Conservation (phyloP, 2,329 filamentous ascomycete species). For the Calonectria pseudoturangicola region DNA sequence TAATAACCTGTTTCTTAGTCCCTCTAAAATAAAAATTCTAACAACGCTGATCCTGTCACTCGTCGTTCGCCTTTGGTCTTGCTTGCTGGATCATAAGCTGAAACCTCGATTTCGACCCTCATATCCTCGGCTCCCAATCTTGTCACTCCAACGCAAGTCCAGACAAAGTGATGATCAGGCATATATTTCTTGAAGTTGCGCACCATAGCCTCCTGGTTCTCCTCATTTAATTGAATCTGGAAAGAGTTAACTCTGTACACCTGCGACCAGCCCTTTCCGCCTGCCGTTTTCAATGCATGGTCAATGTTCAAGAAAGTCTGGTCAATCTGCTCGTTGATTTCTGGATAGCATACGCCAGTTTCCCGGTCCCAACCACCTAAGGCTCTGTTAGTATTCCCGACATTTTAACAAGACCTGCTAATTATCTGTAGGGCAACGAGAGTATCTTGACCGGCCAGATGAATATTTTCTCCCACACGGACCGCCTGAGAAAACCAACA, state of each 20-base stretch:
- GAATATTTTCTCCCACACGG: neutral
- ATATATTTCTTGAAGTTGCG: slow-evolving; percentile 11
- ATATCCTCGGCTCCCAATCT: slow-evolving; percentile 11
- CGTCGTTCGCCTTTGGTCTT: neutral
- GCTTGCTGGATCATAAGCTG: neutral
- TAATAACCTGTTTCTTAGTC: too few species aligned
- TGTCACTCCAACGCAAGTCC: slow-evolving; percentile 18
- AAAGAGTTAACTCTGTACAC: slow-evolving; percentile 22
- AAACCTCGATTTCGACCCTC: slow-evolving; percentile 15
- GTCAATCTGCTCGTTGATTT: slow-evolving; percentile 18
- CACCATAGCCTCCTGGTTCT: neutral
- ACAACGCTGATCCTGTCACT: neutral
- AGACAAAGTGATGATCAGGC: slow-evolving; percentile 8
- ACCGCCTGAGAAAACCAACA: neutral
- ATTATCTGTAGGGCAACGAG: neutral
- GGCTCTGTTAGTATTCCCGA: neutral
- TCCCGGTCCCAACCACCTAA: slow-evolving; percentile 2
- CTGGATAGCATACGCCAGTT: neutral
- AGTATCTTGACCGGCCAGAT: neutral
- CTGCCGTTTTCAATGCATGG: neutral
- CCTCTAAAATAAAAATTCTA: too few species aligned
- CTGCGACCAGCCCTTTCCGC: slow-evolving; percentile 19
- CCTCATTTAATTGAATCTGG: slow-evolving; percentile 13
- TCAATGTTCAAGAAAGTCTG: slow-evolving; percentile 3
- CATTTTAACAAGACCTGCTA: neutral